Evolutionary conservation across 1,284 basidiomycete genomes (phyloP), one percentile per base, ranked within the genome.

Genomic region (Heimioporus retisporus): DNA sequence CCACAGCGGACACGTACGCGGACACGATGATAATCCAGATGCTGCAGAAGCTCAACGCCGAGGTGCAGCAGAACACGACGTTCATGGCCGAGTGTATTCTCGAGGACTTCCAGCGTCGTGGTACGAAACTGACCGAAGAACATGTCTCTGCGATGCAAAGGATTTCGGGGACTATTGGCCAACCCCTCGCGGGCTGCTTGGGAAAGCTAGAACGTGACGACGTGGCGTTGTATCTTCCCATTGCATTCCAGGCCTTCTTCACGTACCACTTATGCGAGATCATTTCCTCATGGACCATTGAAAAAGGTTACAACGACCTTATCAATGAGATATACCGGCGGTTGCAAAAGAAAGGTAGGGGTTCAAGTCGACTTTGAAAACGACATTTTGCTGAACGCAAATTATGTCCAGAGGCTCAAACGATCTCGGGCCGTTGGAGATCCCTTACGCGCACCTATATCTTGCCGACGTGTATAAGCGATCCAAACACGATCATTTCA

Each of bases 391-490:
- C 68, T 70, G 3, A 69, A 23, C 14, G 2, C n/a, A 21, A 23
- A 28, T 2, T 11, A 40, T 40, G 35, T 40, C 35, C 60, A 70
- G 69, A 62, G 40, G 25, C 58, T 0, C 69, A 72, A 31, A n/a
- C 56, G 15, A 60, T 61, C 42, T 70, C 60, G 2, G 69, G 68
- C 1, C 61, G 61, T 25, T 72, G 70, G 69, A 60, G 69, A 28
- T 59, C 70, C 25, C 70, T 72, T 51, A 67, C 69, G 3, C 70
- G 70, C 19, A 7, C 70, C 44, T 64, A 72, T 51, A 63, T 72
- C n/a, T 50, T 46, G 6, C 54, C 63, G 3, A 51, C 43, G 14
- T 56, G 44, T 23, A 56, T 56, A 10, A 60, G n/a, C 56, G 28
- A 61, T 13, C 40, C 59, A 3, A 43, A 51, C 16, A 40, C 14